These are phyloP conservation scores for Rhodomyrtus psidioides DNA, from an alignment of 441 rosid species.

Conservation along the genomic window DNA sequence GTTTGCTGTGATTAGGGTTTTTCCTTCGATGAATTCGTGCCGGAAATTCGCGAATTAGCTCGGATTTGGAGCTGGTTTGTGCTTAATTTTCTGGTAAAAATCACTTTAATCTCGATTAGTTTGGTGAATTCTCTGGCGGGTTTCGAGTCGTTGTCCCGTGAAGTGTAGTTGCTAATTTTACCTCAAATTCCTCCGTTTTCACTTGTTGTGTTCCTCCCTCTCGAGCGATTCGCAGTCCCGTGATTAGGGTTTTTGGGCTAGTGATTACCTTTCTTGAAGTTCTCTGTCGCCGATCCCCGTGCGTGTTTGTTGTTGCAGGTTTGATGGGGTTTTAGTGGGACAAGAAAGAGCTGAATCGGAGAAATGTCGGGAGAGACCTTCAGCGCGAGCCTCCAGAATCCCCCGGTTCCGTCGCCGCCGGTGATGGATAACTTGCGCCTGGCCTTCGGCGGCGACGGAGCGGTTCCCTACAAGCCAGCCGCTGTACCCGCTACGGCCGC, in stretches of 20 bases:
- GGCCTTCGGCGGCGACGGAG: background rate
- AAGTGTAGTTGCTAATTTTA: background rate
- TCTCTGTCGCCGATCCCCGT: background rate
- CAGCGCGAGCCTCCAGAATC: background rate
- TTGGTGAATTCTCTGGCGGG: background rate
- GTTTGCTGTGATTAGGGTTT: background rate
- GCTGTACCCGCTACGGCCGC: background rate
- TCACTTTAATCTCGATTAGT: background rate
- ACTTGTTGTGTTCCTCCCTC: too few species aligned
- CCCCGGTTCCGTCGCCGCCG: background rate
- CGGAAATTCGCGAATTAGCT: background rate
- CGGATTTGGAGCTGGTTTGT: background rate
- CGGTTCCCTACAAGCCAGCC: background rate
- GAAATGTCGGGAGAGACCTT: background rate
- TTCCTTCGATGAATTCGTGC: background rate
- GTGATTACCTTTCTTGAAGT: background rate
- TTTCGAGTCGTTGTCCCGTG: background rate
- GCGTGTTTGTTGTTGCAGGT: background rate
- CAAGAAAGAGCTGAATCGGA: background rate
- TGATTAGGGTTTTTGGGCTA: background rate
- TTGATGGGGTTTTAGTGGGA: background rate
- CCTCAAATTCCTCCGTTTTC: background rate
- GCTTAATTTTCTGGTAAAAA: background rate
- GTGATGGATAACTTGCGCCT: background rate
- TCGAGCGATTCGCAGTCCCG: background rate